Evolutionary conservation across 2,329 filamentous ascomycete species (phyloP).

Genomic region (Claviceps sp.): DNA sequence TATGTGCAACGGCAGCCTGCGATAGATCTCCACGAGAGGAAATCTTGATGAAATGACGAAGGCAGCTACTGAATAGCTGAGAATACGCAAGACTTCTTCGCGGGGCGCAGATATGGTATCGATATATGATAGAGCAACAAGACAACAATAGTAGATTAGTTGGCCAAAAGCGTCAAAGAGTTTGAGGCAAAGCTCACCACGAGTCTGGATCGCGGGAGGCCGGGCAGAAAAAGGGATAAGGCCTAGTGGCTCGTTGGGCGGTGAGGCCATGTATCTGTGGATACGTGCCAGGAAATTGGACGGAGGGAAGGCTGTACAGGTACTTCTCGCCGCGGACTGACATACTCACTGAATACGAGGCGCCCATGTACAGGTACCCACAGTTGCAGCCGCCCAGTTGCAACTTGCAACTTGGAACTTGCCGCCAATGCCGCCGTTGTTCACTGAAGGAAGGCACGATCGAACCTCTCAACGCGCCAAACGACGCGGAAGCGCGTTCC

Average conservation of each 20-base stretch:
- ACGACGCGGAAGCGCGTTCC: constrained; percentile 16
- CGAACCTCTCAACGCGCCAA: constrained; percentile 18
- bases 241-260: constrained; percentile 6
- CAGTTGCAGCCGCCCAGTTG: not conserved
- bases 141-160: not conserved
- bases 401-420: not conserved
- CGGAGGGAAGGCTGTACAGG: not conserved
- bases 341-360: too few species aligned
- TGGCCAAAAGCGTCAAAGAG: constrained; percentile 1
- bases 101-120: not conserved
- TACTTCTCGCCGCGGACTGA: not conserved
- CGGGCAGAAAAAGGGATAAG: constrained; percentile 9
- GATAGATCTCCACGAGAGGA: not conserved
- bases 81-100: constrained; percentile 1
- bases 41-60: not conserved
- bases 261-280: constrained; percentile 2
- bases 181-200: constrained; percentile 9
- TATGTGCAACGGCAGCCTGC: not conserved
- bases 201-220: constrained; percentile 2
- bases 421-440: not conserved
- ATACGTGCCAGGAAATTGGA: too few species aligned
- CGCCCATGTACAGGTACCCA: not conserved
- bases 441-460: not conserved
- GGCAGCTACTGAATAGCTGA: not conserved
- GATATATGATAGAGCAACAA: not conserved